A percentile compares a stretch with the other conserved stretches of the same genome.
Evolutionary conservation across 345 rosid species (phyloP).

Genomic region (Linum usitatissimum): DNA sequence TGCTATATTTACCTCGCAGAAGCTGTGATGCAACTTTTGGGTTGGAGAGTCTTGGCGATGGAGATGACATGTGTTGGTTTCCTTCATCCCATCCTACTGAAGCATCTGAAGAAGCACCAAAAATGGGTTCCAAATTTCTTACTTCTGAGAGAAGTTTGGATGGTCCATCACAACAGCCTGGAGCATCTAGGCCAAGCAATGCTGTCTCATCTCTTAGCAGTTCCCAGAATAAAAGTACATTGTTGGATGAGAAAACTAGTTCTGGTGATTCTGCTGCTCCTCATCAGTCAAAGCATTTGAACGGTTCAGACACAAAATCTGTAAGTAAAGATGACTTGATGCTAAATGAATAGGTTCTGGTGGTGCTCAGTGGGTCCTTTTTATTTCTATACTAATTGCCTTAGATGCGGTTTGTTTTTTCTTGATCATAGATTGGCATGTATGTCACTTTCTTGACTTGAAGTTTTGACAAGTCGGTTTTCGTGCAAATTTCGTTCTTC

Average conservation of each 20-base stretch:
- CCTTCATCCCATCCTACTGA: conserved; percentile 41
- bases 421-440: too few species aligned
- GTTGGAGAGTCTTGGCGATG: conserved; percentile 50
- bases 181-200: conserved; percentile 27
- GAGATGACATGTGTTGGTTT: conserved; percentile 66
- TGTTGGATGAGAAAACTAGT: conserved; percentile 23
- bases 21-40: conserved; percentile 75
- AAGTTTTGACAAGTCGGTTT: background rate
- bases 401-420: too few species aligned
- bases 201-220: conserved; percentile 27
- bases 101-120: conserved; percentile 36
- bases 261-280: conserved; percentile 21
- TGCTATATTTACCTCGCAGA: conserved; percentile 33
- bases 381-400: too few species aligned
- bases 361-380: too few species aligned
- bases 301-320: conserved; percentile 27
- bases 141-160: conserved; percentile 26
- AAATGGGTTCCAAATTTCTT: conserved; percentile 32
- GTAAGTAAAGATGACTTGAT: conserved; percentile 30
- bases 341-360: conserved; percentile 38
- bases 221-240: conserved; percentile 23
- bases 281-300: conserved; percentile 17
- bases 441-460: background rate
- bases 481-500: background rate
- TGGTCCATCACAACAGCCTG: conserved; percentile 26